A percentile compares a stretch with the other conserved stretches of the same genome.
Conservation (phyloP, 768 basidiomycete species). For the Rhodotorula toruloides region DNA sequence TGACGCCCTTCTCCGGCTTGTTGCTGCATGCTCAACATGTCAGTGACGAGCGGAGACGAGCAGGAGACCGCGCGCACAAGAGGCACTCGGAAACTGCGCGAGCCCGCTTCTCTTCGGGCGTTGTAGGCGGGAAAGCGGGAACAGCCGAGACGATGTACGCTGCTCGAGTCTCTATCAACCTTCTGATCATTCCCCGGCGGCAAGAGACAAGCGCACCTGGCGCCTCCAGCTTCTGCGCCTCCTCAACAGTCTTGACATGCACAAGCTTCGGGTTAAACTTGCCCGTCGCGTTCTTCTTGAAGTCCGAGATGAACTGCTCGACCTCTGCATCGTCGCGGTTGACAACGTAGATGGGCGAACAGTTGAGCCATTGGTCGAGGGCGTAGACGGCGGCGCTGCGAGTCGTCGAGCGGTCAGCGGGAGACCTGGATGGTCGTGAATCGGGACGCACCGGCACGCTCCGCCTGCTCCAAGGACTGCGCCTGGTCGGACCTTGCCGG, state of each 20-base stretch:
- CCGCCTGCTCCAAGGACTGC: conserved; percentile 40
- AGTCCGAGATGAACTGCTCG: conserved; percentile 34
- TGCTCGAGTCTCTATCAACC: background rate
- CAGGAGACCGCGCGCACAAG: too few relatives aligned
- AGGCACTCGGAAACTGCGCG: conserved; percentile 36
- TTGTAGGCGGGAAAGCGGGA: conserved; percentile 39
- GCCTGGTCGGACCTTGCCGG: conserved; percentile 31
- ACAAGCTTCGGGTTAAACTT: conserved; percentile 38
- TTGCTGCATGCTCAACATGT: too few relatives aligned
- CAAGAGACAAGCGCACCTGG: conserved; percentile 22
- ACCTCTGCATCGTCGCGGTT: conserved; percentile 42
- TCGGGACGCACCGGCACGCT: conserved; percentile 32
- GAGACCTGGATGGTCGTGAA: background rate
- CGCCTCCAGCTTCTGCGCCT: conserved; percentile 34
- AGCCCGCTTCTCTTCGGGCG: conserved; percentile 36
- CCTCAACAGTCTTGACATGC: conserved; percentile 40
- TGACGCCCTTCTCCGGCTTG: conserved; percentile 41
- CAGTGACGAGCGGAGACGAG: too few relatives aligned
- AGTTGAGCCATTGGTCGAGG: conserved; percentile 31
- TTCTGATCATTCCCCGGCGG: background rate
- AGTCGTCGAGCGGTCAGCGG: background rate
- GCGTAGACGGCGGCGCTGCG: conserved; percentile 39
- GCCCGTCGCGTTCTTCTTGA: conserved; percentile 24
- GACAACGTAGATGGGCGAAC: conserved; percentile 42
- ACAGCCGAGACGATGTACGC: conserved; percentile 42